Evolutionary conservation across 2,329 filamentous ascomycete genomes (phyloP).

Genomic region (Boeremia lycopersici): DNA sequence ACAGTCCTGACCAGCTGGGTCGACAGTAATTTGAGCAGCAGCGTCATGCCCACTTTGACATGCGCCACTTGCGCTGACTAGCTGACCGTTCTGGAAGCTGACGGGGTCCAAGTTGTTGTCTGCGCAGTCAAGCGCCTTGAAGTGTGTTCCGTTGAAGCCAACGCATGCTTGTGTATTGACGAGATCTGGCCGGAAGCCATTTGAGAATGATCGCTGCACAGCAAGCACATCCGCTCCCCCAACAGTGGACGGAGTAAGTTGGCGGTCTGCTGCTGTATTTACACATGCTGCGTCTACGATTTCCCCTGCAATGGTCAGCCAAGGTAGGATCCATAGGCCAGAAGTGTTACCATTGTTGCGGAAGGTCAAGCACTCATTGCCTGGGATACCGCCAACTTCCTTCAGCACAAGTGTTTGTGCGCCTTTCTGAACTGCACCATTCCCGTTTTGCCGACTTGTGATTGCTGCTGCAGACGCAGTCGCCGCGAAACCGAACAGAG

Average conservation of each 20-base stretch:
- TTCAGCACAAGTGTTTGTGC: constrained; percentile 46
- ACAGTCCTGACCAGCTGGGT: constrained; percentile 18
- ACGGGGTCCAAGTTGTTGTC: constrained; percentile 19
- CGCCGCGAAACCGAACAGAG: background rate
- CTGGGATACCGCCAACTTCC: constrained; percentile 47
- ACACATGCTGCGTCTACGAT: constrained; percentile 52
- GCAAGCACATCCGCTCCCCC: constrained; percentile 42
- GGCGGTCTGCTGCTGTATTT: constrained; percentile 47
- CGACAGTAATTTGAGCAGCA: constrained; percentile 22
- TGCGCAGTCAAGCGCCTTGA: constrained; percentile 47
- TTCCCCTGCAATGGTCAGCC: constrained; percentile 37
- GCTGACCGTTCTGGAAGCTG: constrained; percentile 18
- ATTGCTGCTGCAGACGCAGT: background rate
- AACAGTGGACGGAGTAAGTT: constrained; percentile 48
- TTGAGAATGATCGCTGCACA: constrained; percentile 48
- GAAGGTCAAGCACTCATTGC: constrained; percentile 46
- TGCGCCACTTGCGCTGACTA: constrained; percentile 20
- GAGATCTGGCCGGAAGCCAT: constrained; percentile 50
- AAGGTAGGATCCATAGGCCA: background rate
- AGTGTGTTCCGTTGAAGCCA: constrained; percentile 50
- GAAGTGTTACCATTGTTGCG: constrained; percentile 47
- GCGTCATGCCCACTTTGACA: constrained; percentile 24
- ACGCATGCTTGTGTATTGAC: constrained; percentile 48
- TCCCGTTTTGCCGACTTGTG: background rate
- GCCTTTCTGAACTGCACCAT: background rate